Base-by-base conservation (phyloP, 2,329 filamentous ascomycete species). In the Rhexocercosporidium sp. region DNA sequence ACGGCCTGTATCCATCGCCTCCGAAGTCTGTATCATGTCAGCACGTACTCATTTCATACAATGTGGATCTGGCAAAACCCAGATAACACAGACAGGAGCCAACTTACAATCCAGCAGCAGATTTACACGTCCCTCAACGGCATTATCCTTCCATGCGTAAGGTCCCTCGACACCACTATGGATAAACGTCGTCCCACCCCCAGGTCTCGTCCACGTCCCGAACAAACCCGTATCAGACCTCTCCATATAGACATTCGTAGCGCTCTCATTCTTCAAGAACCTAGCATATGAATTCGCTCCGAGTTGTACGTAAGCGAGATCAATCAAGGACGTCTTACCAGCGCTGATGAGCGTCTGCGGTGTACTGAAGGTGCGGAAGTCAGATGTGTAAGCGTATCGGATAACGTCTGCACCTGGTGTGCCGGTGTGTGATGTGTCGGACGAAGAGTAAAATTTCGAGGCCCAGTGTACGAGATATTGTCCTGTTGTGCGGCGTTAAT, bases 241-340 rank as follows among this genome's bases (percentile, higher is more conserved):
- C 70, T 87, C 84, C 37, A 81, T 79, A 66, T 84, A 87, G 25
- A 87, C 84, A 0, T 80, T 82, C 69, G 84, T 84, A 2, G 77
- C 80, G 0, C 81, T 79, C 73, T 87, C 84, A 74, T 87, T 83
- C 70, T 87, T 87, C 76, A 87, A 78, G 76, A 87, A 87, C 53
- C 85, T 81, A 6, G 84, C 78, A 60, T 83, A 87, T n/a, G 78
- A 78, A 44, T 75, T 74, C 39, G 71, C 71, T 16, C 81, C 80
- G 1, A 85, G 75, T 1, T 81, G 77, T 3, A 86, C 78, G 75
- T 90, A 84, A 70, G 87, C 85, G n/a, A 89, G 78, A 71, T 86
- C 84, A 72, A 86, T 87, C 61, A 85, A 79, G 66, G 83, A 79
- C 60, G 80, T 84, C 0, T 82, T 81, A 1, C 78, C 75, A 51